Evolutionary conservation across 352 stramenopile genomes (phyloP), one percentile per base, ranked within the genome.

Genomic region (Phytophthora sp.): DNA sequence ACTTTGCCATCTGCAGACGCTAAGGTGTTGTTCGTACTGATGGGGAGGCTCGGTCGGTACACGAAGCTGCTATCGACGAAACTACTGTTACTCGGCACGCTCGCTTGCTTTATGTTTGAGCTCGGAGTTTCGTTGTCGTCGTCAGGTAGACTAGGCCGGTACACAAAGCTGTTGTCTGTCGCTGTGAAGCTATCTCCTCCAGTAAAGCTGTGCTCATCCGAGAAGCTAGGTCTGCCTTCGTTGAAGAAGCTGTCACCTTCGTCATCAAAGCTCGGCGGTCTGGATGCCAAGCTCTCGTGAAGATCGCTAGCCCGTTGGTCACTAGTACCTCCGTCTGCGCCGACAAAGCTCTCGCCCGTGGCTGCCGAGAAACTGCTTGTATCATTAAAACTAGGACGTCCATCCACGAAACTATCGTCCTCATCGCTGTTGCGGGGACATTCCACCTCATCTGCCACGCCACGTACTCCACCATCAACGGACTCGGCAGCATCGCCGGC

Each of bases 141-240:
- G 11, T 54, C 61, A 1, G 48, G 61, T 7, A 62, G 32, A 65
- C 62, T 71, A 8, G 48, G 48, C 28, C 55, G 30, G n/a, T 69
- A 65, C 52, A 68, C 52, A 18, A 73, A 73, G 46, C 64, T 73
- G 27, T 50, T 60, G 20, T 72, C 64, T 15, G 34, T 30, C 23
- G 41, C 31, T 12, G 42, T 41, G 28, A 72, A 68, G 51, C 64
- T 73, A 4, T 63, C 49, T 1, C 20, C 55, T 8, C 43, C 54
- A 23, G 56, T 64, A 7, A 68, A 68, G 38, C 63, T 72, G n/a
- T 57, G 56, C 6, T 62, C 63, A 23, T 72, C 56, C 17, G 54
- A 68, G 35, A 72, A 72, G 21, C 63, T 72, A 1, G 63, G 63
- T 35, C 20, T 54, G 4, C 43, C 31, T 17, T 66, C 49, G 21